Evolutionary conservation across 1,139 yeast species (phyloP).

Genomic region (Scheffersomyces parashehatae): DNA sequence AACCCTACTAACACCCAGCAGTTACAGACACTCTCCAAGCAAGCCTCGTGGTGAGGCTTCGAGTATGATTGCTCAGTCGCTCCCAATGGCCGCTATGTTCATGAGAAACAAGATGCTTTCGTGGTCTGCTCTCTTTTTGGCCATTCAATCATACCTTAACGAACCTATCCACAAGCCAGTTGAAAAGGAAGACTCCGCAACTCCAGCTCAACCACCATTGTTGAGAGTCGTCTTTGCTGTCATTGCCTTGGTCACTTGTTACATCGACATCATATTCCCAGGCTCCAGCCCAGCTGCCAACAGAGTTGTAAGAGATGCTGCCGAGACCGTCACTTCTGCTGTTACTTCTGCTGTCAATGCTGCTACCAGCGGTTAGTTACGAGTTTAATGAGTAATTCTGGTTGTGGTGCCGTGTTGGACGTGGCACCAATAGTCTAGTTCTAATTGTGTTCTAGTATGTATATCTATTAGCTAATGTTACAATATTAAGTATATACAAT

Average conservation of each 20-base stretch:
- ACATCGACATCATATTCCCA: constrained; percentile 51
- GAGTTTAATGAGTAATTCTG: too few relatives aligned
- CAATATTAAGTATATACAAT: neutral
- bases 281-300: constrained; percentile 29
- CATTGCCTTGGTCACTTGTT: constrained; percentile 51
- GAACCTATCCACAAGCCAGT: constrained; percentile 45
- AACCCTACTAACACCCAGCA: constrained; percentile 12
- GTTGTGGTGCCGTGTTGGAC: too few relatives aligned
- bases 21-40: constrained; percentile 52
- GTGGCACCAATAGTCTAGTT: too few relatives aligned
- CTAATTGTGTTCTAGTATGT: neutral
- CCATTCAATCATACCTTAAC: constrained; percentile 50
- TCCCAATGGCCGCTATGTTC: constrained; percentile 72
- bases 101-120: constrained; percentile 54
- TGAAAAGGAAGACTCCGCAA: constrained; percentile 17
- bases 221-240: constrained; percentile 49
- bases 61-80: constrained; percentile 53
- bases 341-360: constrained; percentile 10
- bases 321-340: constrained; percentile 16
- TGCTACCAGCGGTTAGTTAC: too few relatives aligned
- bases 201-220: constrained; percentile 42
- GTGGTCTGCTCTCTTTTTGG: constrained; percentile 57
- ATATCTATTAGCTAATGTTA: constrained; percentile 1
- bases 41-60: constrained; percentile 49
- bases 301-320: constrained; percentile 20